phyloP scores from a whole-genome alignment of 2,329 filamentous ascomycete species.

The Diaporthe caulivora region DNA sequence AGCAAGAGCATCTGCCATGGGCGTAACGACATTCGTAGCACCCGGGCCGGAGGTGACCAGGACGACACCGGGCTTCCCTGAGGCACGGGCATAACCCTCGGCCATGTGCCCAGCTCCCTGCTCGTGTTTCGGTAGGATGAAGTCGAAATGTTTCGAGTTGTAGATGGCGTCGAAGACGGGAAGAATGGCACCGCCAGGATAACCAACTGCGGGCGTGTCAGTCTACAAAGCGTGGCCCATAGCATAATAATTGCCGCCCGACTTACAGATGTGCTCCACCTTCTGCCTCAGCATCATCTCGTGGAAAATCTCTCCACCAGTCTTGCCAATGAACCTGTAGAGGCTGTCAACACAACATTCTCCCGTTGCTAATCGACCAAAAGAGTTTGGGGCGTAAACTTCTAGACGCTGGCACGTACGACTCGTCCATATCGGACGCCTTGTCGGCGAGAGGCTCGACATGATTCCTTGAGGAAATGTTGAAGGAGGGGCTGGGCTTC shows the following conservation, averaged over 20 bases:
- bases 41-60: slow-evolving; percentile 96
- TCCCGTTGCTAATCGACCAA: slow-evolving; percentile 33
- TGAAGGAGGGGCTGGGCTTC: slow-evolving; percentile 73
- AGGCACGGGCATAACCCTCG: slow-evolving; percentile 93
- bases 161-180: slow-evolving; percentile 99
- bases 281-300: slow-evolving; percentile 97
- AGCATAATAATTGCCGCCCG: background rate
- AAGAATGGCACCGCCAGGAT: slow-evolving; percentile 95
- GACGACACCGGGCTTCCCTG: slow-evolving; percentile 94
- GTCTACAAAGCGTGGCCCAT: slow-evolving; percentile 39
- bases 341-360: slow-evolving; percentile 34
- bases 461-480: slow-evolving; percentile 66
- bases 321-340: slow-evolving; percentile 88
- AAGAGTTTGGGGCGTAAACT: slow-evolving; percentile 38
- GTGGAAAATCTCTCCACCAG: slow-evolving; percentile 96
- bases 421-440: slow-evolving; percentile 80
- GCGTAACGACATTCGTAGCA: slow-evolving; percentile 95
- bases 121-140: slow-evolving; percentile 94
- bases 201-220: slow-evolving; percentile 71
- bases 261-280: slow-evolving; percentile 95
- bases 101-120: slow-evolving; percentile 99
- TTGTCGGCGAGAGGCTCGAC: slow-evolving; percentile 77
- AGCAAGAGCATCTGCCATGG: slow-evolving; percentile 94
- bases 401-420: slow-evolving; percentile 67
- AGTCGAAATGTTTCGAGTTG: slow-evolving; percentile 97